Evolutionary conservation across 2,329 filamentous ascomycete genomes (phyloP).

Genomic region (Graphilbum fragrans): DNA sequence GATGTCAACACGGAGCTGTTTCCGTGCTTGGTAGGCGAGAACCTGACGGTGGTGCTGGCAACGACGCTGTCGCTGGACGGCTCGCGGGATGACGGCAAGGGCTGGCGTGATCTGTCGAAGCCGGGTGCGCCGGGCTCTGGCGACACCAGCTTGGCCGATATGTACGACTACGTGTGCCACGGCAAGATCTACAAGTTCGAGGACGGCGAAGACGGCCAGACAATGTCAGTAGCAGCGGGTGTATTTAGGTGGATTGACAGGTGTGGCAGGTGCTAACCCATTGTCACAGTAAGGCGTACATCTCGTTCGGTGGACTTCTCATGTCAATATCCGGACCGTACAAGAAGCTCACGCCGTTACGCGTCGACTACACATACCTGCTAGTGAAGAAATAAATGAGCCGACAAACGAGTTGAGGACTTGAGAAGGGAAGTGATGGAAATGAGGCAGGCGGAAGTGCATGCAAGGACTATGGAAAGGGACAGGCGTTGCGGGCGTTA

Average conservation of each 20-base stretch:
- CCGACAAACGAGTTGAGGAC: no score
- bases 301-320: conserved; percentile 85
- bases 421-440: not conserved
- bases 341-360: conserved; percentile 83
- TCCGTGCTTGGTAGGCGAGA: conserved; percentile 62
- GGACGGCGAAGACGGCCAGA: conserved; percentile 65
- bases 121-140: conserved; percentile 21
- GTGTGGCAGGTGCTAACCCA: conserved; percentile 2
- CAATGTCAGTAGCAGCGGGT: conserved; percentile 56
- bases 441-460: no score
- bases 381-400: conserved; percentile 73
- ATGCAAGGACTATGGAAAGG: not conserved
- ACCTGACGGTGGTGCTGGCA: conserved; percentile 68
- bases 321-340: conserved; percentile 88
- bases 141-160: conserved; percentile 56
- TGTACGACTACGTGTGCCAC: conserved; percentile 80
- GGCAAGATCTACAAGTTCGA: conserved; percentile 86
- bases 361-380: conserved; percentile 89
- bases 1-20: conserved; percentile 95
- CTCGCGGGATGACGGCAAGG: conserved; percentile 59
- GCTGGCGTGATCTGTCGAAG: conserved; percentile 67
- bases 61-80: conserved; percentile 82
- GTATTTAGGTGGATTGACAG: no score
- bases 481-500: conserved; percentile 1
- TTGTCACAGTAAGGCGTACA: conserved; percentile 66